phyloP scores from a whole-genome alignment of 2,329 filamentous ascomycete genomes.

The Aspergillus neoniger region DNA sequence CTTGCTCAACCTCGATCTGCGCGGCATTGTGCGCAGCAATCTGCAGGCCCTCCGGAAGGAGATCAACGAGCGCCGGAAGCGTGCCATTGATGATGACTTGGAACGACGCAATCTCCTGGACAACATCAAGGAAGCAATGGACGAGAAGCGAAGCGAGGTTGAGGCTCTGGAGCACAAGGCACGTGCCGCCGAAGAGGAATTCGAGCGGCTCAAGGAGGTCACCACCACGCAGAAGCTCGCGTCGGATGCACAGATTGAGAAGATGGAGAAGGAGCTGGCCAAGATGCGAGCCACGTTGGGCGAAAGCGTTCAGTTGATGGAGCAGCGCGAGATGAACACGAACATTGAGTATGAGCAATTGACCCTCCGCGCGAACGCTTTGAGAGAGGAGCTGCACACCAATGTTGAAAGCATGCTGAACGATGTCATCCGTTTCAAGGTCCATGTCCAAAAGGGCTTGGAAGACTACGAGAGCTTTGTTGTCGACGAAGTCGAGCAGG shows the following conservation, averaged over 20 bases:
- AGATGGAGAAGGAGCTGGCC: constrained; percentile 97
- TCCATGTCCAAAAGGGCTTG: constrained; percentile 88
- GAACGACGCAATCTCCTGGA: constrained; percentile 92
- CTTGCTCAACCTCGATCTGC: constrained; percentile 83
- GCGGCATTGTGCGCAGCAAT: constrained; percentile 76
- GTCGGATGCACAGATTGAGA: constrained; percentile 92
- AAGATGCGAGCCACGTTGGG: constrained; percentile 83
- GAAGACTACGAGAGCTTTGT: constrained; percentile 96
- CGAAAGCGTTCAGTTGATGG: constrained; percentile 86
- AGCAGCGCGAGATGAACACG: constrained; percentile 93
- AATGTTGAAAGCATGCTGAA: constrained; percentile 95
- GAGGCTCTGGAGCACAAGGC: constrained; percentile 88
- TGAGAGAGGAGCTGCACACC: constrained; percentile 96
- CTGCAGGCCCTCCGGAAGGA: constrained; percentile 81
- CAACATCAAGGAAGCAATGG: constrained; percentile 93
- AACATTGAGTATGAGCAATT: constrained; percentile 96
- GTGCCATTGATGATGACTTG: constrained; percentile 85
- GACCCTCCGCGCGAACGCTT: constrained; percentile 75
- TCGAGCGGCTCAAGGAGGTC: constrained; percentile 87
- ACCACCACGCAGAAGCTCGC: constrained; percentile 84
- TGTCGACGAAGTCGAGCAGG: constrained; percentile 86
- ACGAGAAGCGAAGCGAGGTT: constrained; percentile 90
- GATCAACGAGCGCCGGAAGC: constrained; percentile 82
- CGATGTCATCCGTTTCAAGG: constrained; percentile 97
- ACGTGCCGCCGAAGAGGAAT: constrained; percentile 85